Base-by-base conservation (phyloP, 345 rosid genomes). In the Boechera stricta region DNA sequence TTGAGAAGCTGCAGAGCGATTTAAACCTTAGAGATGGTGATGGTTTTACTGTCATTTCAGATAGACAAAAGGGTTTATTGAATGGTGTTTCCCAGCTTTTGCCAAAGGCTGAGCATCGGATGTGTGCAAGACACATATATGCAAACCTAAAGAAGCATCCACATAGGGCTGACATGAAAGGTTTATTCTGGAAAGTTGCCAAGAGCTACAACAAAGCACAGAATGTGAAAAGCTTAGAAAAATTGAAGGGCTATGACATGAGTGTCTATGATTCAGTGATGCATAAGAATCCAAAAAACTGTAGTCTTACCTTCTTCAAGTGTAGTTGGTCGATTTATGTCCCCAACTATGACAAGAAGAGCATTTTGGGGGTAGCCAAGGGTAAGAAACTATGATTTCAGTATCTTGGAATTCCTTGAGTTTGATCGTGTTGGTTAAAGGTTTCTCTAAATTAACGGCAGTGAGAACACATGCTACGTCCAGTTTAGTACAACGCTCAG, bases 51-150 rank as follows among this genome's bases (percentile, higher is more conserved):
- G 21, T 18, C 21, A 18, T 18, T 18, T 18, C 21, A 18, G 21
- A 18, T 18, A 18, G 21, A 18, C 21, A 18, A 18, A 18, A 18
- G 21, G 0, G 21, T 18, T 18, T 53, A 53, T 2, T 53, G 5
- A 53, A 24, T 24, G 32, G 1, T 24, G 15, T 53, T 53, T 53
- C 15, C 2, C 7, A 24, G 15, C 6, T 53, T 21, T 4, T 52
- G 2, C 31, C 56, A 24, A 6, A 53, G 1, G 2, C 2, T 53
- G 57, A 53, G 32, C 32, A 53, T 53, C 32, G 32, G 3, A 53
- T 53, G 57, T 53, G 32, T 26, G 57, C 57, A 24, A 53, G 32
- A 53, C 32, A 53, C 57, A 53, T 53, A 2, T 53, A 53, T 26
- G 32, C 32, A 1, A 53, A 53, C 10, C 32, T 53, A 10, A 53